phyloP scores from a whole-genome alignment of 768 basidiomycete genomes.

The Myochromella boudieri region DNA sequence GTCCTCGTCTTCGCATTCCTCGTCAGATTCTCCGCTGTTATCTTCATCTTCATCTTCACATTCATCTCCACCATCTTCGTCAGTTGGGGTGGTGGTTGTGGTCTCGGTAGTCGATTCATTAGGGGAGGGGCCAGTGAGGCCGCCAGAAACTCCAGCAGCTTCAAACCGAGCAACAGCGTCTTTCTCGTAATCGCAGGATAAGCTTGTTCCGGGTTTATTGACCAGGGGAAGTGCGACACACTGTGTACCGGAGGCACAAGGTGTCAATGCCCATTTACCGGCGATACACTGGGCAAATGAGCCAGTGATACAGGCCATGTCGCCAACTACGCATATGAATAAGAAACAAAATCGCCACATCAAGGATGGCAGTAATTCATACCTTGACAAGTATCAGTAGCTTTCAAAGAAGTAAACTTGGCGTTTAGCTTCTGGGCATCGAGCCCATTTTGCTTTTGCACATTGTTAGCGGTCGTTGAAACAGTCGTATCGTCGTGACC shows the following conservation, averaged over 20 bases:
- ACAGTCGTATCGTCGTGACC: slow-evolving; percentile 22
- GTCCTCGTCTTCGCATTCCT: slow-evolving; percentile 8
- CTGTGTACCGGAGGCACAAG: slow-evolving; percentile 32
- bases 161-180: slow-evolving; percentile 42
- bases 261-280: slow-evolving; percentile 37
- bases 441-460: slow-evolving; percentile 41
- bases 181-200: slow-evolving; percentile 39
- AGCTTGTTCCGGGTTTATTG: slow-evolving; percentile 42
- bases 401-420: slow-evolving; percentile 44
- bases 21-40: slow-evolving; percentile 11
- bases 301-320: slow-evolving; percentile 38
- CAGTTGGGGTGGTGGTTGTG: slow-evolving; percentile 6
- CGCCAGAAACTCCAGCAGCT: slow-evolving; percentile 43
- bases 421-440: slow-evolving; percentile 50
- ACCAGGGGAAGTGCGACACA: slow-evolving; percentile 53
- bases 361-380: slow-evolving; percentile 12
- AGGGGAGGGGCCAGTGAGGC: slow-evolving; percentile 18
- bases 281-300: slow-evolving; percentile 44
- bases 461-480: slow-evolving; percentile 1
- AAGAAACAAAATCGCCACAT: slow-evolving; percentile 21
- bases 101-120: slow-evolving; percentile 6
- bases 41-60: slow-evolving; percentile 10
- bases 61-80: slow-evolving; percentile 8
- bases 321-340: slow-evolving; percentile 27
- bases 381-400: slow-evolving; percentile 48